Evolutionary conservation across 2,329 filamentous ascomycete species (phyloP), one percentile per base, ranked within the genome.

Genomic region (Diaporthe helianthi): DNA sequence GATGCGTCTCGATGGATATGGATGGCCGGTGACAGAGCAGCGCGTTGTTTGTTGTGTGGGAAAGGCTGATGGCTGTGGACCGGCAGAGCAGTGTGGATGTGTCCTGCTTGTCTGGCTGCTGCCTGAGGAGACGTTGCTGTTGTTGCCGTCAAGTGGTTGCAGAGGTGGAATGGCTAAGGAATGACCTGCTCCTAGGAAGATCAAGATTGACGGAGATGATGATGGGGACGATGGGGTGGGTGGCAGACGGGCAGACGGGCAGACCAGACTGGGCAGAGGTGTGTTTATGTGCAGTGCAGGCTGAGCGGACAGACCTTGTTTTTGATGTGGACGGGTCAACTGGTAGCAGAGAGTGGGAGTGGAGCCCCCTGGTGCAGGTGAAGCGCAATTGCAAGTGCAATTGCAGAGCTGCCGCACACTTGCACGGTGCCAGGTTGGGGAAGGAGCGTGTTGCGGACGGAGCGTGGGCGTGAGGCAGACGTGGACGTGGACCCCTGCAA

Each of bases 251-350:
- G 65, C 52, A 67, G 65, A 67, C 58, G 44, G 58, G 49, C n/a
- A 52, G 33, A 49, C n/a, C n/a, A n/a, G 65, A 67, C 58, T 63
- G 44, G 58, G 49, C n/a, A 52, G 33, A 49, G 24, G 44, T 49
- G 65, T 67, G 64, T 66, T 66, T 66, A 66, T 67, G 41, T 58
- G 65, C 65, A 67, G 64, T 55, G 64, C 52, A 67, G 58, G 58
- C 58, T 19, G 58, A 53, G 65, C 65, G 65, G 65, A 49, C 65
- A 54, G 65, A 58, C 65, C 65, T 67, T 67, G 65, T 67, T 67
- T 67, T 67, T 54, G 54, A 67, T 52, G 65, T 67, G 17, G 29
- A 67, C 52, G 65, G 65, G 65, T 67, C 22, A 22, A 67, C 52
- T 52, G 65, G 58, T 36, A 58, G 41, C 65, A 67, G 65, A 58